Conservation (phyloP, 2,329 filamentous ascomycete genomes). For the Beauveria medogensis region DNA sequence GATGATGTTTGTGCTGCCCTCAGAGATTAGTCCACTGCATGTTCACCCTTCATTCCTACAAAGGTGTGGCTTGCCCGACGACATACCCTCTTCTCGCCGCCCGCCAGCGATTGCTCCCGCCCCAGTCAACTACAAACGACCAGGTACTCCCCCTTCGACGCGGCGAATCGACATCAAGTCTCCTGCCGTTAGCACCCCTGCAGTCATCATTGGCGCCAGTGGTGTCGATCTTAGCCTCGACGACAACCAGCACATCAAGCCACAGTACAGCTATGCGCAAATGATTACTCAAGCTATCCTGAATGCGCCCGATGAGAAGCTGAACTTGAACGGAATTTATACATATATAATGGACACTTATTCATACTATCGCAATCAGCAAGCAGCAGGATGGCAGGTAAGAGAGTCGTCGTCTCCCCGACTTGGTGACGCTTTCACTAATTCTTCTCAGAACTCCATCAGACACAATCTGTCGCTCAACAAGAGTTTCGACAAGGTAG, state of each 20-base stretch:
- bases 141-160: constrained; percentile 50
- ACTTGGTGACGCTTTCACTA: constrained; percentile 5
- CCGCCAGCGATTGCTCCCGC: constrained; percentile 50
- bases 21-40: constrained; percentile 55
- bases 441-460: constrained; percentile 68
- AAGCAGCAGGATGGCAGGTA: constrained; percentile 79
- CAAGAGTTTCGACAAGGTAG: constrained; percentile 89
- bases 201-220: constrained; percentile 32
- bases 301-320: constrained; percentile 74
- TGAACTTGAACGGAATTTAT: constrained; percentile 90
- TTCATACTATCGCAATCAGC: constrained; percentile 82
- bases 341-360: constrained; percentile 86
- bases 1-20: constrained; percentile 98
- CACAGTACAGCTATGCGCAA: constrained; percentile 91
- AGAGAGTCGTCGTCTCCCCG: constrained; percentile 26
- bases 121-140: constrained; percentile 51
- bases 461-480: constrained; percentile 93
- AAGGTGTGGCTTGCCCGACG: constrained; percentile 49
- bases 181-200: constrained; percentile 27
- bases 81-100: constrained; percentile 21
- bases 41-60: constrained; percentile 64
- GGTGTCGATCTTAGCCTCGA: constrained; percentile 74
- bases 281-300: constrained; percentile 96
- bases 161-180: constrained; percentile 22
- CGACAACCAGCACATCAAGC: constrained; percentile 83